A percentile compares a stretch with the other conserved stretches of the same genome.
phyloP scores from a whole-genome alignment of 2,329 filamentous ascomycete species.

The Xylaria sp. region DNA sequence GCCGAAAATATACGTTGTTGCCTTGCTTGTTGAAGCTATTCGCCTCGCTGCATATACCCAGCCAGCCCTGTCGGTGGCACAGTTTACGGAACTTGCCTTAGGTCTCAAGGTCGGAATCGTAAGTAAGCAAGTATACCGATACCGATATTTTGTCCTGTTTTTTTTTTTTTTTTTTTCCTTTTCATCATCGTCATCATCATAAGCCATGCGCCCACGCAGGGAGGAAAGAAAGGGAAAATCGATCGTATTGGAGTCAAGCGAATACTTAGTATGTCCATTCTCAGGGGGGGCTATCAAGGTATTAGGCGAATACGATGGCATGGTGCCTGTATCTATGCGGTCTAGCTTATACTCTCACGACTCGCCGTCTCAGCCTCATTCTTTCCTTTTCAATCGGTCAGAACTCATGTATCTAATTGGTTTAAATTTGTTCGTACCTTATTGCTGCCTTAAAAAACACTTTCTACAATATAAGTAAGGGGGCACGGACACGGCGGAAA shows the following conservation, averaged over 20 bases:
- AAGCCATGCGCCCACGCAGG: neutral
- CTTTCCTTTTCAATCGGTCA: neutral
- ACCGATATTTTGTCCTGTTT: neutral
- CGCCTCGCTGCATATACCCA: neutral
- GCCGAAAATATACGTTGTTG: neutral
- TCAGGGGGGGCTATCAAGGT: neutral
- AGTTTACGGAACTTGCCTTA: constrained; percentile 1
- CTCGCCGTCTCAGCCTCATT: constrained; percentile 11
- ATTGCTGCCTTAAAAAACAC: neutral
- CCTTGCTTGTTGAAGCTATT: neutral
- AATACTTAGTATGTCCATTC: neutral
- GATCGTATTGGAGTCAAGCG: neutral
- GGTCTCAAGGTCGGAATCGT: neutral
- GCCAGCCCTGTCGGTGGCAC: constrained; percentile 4
- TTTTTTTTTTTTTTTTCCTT: no score
- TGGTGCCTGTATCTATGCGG: neutral
- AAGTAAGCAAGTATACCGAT: constrained; percentile 13
- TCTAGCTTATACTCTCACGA: neutral
- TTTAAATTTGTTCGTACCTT: neutral
- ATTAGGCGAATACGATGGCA: constrained; percentile 9
- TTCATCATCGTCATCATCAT: no score
- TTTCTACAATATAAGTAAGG: constrained; percentile 9
- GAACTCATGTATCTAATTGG: neutral
- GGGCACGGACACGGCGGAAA: neutral
- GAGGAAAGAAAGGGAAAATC: neutral